These are phyloP conservation scores for Mycena epipterygia DNA, from an alignment of 768 basidiomycete species.

Conservation along the genomic window DNA sequence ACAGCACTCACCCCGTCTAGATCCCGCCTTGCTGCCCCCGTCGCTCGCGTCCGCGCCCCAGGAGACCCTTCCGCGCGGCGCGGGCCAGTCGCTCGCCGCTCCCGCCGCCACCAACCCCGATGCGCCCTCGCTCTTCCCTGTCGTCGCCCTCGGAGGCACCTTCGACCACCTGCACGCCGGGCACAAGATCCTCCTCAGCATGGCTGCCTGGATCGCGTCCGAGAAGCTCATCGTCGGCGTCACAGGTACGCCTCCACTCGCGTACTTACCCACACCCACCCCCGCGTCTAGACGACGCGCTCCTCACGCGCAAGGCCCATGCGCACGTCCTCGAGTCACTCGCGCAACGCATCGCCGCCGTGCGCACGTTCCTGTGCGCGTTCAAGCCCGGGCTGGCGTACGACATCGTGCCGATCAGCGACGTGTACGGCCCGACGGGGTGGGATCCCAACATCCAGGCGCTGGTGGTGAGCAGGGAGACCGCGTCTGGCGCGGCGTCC, in stretches of 20 bases:
- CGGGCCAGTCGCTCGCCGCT: conserved; percentile 34
- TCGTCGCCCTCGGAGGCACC: conserved; percentile 93
- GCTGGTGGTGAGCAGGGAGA: conserved; percentile 93
- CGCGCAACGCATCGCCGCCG: conserved; percentile 63
- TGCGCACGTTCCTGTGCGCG: conserved; percentile 77
- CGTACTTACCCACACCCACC: conserved; percentile 21
- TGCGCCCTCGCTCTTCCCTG: conserved; percentile 61
- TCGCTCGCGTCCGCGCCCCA: conserved; percentile 55
- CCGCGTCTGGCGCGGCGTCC: conserved; percentile 77
- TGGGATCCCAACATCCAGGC: conserved; percentile 92
- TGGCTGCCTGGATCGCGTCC: conserved; percentile 86
- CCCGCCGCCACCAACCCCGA: conserved; percentile 9
- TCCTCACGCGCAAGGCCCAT: conserved; percentile 81
- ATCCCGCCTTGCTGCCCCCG: conserved; percentile 58
- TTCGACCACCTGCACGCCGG: conserved; percentile 99
- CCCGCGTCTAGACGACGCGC: conserved; percentile 72
- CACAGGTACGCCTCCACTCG: conserved; percentile 67
- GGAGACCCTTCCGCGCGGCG: conserved; percentile 51
- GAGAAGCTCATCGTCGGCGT: conserved; percentile 92
- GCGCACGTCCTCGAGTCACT: conserved; percentile 77
- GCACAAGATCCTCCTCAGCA: conserved; percentile 96
- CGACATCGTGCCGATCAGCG: conserved; percentile 80
- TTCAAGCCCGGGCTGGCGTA: conserved; percentile 77
- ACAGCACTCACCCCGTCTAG: conserved; percentile 40
- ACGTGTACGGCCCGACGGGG: conserved; percentile 94